Percentiles rank a stretch among this genome's conserved stretches.
Evolutionary conservation across 129 eudicot genomes (phyloP).

Genomic region (Pseudognaphalium luteoalbum): DNA sequence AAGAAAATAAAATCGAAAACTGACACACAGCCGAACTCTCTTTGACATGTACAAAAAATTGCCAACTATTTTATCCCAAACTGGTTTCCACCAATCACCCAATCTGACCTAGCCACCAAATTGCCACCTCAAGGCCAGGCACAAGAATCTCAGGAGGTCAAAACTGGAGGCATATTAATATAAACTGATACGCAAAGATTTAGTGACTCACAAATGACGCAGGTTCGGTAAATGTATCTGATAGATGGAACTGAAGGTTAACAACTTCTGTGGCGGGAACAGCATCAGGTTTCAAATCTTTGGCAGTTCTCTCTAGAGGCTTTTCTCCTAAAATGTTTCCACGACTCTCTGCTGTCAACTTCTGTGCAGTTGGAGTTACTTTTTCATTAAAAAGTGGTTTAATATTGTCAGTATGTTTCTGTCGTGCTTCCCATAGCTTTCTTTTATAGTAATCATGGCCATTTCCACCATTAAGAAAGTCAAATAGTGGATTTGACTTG

Average conservation of each 20-base stretch:
- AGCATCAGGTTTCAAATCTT: slow-evolving; percentile 41
- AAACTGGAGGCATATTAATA: not conserved
- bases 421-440: slow-evolving; percentile 91
- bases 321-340: slow-evolving; percentile 90
- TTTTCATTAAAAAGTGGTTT: slow-evolving; percentile 53
- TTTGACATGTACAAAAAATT: not conserved
- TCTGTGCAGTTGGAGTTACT: slow-evolving; percentile 41
- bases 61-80: not conserved
- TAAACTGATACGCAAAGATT: slow-evolving; percentile 7
- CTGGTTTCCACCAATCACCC: not conserved
- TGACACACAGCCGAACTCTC: not conserved
- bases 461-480: slow-evolving; percentile 77
- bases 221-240: slow-evolving; percentile 92
- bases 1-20: not conserved
- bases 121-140: slow-evolving; percentile 16
- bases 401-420: slow-evolving; percentile 55
- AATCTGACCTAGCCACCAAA: not conserved
- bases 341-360: slow-evolving; percentile 91
- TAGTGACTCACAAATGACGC: slow-evolving; percentile 65
- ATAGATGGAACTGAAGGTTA: slow-evolving; percentile 64
- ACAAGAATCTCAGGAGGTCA: slow-evolving; percentile 17
- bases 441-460: slow-evolving; percentile 82
- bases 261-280: slow-evolving; percentile 42
- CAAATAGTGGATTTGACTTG: slow-evolving; percentile 76
- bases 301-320: slow-evolving; percentile 66